Evolutionary conservation across 306 rosid genomes (phyloP).

Genomic region (Arachis hypogaea): DNA sequence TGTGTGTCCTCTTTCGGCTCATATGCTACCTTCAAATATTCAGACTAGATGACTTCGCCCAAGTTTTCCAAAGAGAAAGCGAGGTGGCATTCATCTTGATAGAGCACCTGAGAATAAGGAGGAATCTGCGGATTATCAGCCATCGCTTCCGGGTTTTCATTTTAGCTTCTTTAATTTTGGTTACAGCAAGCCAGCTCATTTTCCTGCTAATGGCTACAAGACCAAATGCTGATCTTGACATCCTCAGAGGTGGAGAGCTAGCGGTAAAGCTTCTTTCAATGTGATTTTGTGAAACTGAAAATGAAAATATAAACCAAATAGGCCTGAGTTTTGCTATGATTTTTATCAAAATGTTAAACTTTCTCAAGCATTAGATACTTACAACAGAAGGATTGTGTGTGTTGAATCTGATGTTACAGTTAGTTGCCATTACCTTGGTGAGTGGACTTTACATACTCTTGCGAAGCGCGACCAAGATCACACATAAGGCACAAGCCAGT

Average conservation of each 20-base stretch:
- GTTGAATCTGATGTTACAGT: constrained; percentile 51
- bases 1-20: constrained; percentile 75
- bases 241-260: constrained; percentile 84
- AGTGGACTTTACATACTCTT: constrained; percentile 79
- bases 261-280: constrained; percentile 51
- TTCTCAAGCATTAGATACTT: constrained; percentile 5
- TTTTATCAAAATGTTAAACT: constrained; percentile 21
- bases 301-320: too few relatives aligned
- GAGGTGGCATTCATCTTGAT: constrained; percentile 68
- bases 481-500: constrained; percentile 83
- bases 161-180: constrained; percentile 67
- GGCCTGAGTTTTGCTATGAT: not conserved
- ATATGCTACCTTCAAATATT: constrained; percentile 72
- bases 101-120: constrained; percentile 69
- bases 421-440: constrained; percentile 74
- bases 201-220: constrained; percentile 59
- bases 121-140: constrained; percentile 66
- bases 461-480: constrained; percentile 77
- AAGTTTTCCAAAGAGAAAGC: constrained; percentile 62
- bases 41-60: constrained; percentile 69
- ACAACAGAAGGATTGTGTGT: constrained; percentile 15
- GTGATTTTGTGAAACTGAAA: too few relatives aligned
- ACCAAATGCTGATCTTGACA: constrained; percentile 59
- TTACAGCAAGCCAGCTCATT: constrained; percentile 80
- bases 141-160: constrained; percentile 79